Base-by-base conservation (phyloP, 345 rosid species). In the Pelargonium nanum region DNA sequence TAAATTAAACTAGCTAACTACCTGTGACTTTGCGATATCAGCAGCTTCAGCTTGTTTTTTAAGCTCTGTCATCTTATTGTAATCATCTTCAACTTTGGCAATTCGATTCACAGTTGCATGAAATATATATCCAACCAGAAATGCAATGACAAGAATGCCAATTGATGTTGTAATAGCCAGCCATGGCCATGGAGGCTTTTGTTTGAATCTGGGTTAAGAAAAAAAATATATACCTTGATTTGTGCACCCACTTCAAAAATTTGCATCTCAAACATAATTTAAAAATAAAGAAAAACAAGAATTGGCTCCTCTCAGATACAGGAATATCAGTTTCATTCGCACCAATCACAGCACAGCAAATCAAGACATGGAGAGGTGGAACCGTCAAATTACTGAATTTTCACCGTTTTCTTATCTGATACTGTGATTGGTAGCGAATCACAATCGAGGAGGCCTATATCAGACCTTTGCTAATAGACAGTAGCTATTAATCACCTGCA, bases 21-120 rank as follows among this genome's bases (percentile, higher is more conserved):
- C 98, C 93, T 92, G 93, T 60, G 98, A 92, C 79, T 92, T 92
- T 65, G 98, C 98, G 69, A 81, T 77, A 82, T 86, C 98, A 58
- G 98, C 98, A 30, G 86, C 95, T 80, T 81, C 96, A 2, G 98
- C 98, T 61, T 70, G 85, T 75, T 76, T 74, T 68, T 77, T 88
- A 62, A 92, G 95, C 72, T 72, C 83, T 83, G 62, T 74, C 98
- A 92, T 88, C 77, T 76, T 55, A 22, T 69, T 75, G 68, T 64
- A 85, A 76, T 92, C 96, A 65, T 92, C 96, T 74, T 92, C 89
- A 53, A 89, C 98, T 83, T 83, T 88, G 30, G 82, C 76, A 66
- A 92, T 86, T 53, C 93, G 85, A 76, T 83, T 88, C 59, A 85
- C 66, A 17, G 98, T 83, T 51, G 95, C 98, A 61, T 86, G 75